Evolutionary conservation across 352 stramenopile genomes (phyloP).

Genomic region (Hyaloperonospora brassicae): DNA sequence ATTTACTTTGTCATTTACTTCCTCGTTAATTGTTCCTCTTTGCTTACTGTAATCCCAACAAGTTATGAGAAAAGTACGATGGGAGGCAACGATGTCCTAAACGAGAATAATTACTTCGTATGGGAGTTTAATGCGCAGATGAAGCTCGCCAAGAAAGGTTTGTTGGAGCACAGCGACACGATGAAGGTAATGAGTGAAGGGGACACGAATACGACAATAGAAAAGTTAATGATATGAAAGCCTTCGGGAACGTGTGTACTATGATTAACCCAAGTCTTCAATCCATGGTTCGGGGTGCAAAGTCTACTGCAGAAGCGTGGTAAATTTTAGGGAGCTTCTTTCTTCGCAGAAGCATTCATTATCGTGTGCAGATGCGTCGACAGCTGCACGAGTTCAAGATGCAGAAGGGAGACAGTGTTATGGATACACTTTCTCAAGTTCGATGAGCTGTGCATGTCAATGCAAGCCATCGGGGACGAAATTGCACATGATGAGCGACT

Average conservation of each 20-base stretch:
- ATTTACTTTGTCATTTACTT: too few relatives aligned
- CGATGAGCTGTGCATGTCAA: background rate
- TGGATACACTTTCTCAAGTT: conserved; percentile 1
- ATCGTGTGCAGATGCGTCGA: background rate
- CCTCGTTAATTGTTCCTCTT: too few relatives aligned
- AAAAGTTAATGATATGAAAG: background rate
- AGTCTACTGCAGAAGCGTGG: background rate
- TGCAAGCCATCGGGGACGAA: background rate
- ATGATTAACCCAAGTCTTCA: background rate
- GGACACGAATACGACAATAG: background rate
- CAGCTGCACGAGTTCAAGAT: background rate
- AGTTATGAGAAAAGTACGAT: too few relatives aligned
- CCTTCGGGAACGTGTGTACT: background rate
- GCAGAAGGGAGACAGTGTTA: background rate
- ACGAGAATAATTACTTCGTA: too few relatives aligned
- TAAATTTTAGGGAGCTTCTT: background rate
- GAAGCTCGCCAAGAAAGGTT: background rate
- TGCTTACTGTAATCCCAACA: too few relatives aligned
- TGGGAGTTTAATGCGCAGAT: background rate
- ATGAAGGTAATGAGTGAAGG: background rate
- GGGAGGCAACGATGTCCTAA: background rate
- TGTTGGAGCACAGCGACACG: background rate
- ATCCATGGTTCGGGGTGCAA: background rate
- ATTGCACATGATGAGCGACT: background rate
- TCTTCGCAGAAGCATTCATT: background rate